phyloP scores from a whole-genome alignment of 441 rosid genomes.

The Euphorbia schlechtendalii region DNA sequence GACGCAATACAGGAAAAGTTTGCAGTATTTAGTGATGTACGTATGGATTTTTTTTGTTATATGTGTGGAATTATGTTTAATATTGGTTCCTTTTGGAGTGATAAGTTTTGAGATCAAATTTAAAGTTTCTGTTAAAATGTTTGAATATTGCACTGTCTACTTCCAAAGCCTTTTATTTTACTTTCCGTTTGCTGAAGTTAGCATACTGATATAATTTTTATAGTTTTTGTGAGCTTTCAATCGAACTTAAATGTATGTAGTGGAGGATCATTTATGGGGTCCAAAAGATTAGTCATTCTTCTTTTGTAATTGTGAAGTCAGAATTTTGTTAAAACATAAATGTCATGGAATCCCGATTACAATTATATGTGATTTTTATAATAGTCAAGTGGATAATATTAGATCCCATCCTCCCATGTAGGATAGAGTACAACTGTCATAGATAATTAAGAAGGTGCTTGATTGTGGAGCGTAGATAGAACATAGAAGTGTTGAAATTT shows the following conservation, averaged over 20 bases:
- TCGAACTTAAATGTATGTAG: not conserved
- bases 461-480: not conserved
- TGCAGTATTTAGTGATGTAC: slow-evolving; percentile 94
- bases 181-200: not conserved
- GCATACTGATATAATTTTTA: not conserved
- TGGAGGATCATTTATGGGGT: not conserved
- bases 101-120: not conserved
- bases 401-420: not conserved
- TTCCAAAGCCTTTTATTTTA: not conserved
- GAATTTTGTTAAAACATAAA: not conserved
- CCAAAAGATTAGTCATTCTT: not conserved
- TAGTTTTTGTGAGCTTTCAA: not conserved
- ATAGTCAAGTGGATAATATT: not conserved
- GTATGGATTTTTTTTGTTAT: slow-evolving; percentile 26
- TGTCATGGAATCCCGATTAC: not conserved
- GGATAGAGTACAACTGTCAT: not conserved
- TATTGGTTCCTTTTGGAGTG: not conserved
- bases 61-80: slow-evolving; percentile 6
- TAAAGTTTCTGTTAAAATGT: not conserved
- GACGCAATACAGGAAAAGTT: slow-evolving; percentile 96
- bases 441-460: not conserved
- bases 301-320: not conserved
- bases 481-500: not conserved
- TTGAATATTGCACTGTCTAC: not conserved
- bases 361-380: not conserved